Evolutionary conservation across 192 early-diverging fungal species (phyloP).

Genomic region (Rhizophagus clarus): DNA sequence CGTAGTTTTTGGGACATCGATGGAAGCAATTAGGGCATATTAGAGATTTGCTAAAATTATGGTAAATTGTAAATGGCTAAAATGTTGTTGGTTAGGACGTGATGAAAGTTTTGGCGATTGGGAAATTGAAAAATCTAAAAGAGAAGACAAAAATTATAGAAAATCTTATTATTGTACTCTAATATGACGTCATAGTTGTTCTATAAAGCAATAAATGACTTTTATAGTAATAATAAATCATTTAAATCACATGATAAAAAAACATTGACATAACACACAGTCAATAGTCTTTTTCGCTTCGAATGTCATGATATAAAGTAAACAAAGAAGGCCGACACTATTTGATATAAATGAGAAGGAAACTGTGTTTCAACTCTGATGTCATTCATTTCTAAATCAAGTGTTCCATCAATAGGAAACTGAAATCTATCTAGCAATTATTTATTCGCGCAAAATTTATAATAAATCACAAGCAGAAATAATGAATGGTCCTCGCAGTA

Average conservation of each 20-base stretch:
- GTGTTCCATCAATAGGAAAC: neutral
- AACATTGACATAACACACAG: neutral
- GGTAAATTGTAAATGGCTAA: neutral
- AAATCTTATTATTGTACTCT: no score
- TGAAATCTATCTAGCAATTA: neutral
- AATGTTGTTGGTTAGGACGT: neutral
- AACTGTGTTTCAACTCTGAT: neutral
- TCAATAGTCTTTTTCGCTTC: neutral
- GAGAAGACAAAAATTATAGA: neutral
- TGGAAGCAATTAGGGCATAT: slow-evolving; percentile 18
- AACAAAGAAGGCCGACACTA: neutral
- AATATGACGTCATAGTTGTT: no score
- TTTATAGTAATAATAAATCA: neutral
- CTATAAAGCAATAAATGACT: neutral
- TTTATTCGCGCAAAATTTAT: neutral
- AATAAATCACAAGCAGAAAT: neutral
- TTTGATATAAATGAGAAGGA: neutral
- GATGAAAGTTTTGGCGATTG: slow-evolving; percentile 32
- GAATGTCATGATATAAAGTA: neutral
- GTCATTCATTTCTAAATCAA: neutral
- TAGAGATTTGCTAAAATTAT: neutral
- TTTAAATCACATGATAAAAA: neutral
- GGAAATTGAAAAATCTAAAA: neutral
- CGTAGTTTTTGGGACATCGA: slow-evolving; percentile 24
- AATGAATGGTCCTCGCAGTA: slow-evolving; percentile 4